Evolutionary conservation across 495 filamentous ascomycete genomes (phyloP), one percentile per base, ranked within the genome.

Genomic region (Rusavskia elegans): DNA sequence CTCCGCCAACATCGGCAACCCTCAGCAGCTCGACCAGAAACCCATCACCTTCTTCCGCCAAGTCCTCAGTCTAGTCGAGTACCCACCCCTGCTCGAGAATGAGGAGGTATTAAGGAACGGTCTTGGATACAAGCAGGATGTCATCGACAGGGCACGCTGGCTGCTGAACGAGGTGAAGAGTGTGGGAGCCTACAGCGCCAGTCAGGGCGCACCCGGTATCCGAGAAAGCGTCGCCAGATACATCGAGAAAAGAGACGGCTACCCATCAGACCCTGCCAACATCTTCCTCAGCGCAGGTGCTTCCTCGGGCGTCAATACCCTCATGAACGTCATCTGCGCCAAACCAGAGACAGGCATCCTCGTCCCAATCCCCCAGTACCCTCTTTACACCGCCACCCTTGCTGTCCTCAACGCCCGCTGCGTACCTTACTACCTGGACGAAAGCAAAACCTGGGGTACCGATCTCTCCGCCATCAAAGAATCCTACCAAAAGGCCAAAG

Each of bases 31-130:
- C 51, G 92, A 93, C 69, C 92, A 98, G 74, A 92, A 95, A 74
- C 92, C 92, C 58, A 88, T 98, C 62, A 97, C 90, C 57, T 98
- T 94, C 76, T 94, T 98, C 82, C 82, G 92, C 52, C 93, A 98
- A 70, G 93, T 97, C 11, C 75, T 94, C 62, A 95, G 88, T 72
- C 68, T 98, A 46, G 72, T 98, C 51, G 92, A 98, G 69, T 87
- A 96, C 72, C 92, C 92, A 3, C 56, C 67, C 42, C 72, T 98
- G 9, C 71, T 98, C 50, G 78, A 95, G 59, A 79, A 89, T 54
- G 76, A 85, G 59, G 79, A 89, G 56, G 79, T 65, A 23, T 80
- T 77, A 67, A 81, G 70, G 62, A 76, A 63, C 54, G 57, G 65
- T 17, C 71, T 94, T 50, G 85, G 82, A 55, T 96, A 94, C 70